Evolutionary conservation across 1,284 basidiomycete genomes (phyloP).

Genomic region (Boletellus deceptivus): DNA sequence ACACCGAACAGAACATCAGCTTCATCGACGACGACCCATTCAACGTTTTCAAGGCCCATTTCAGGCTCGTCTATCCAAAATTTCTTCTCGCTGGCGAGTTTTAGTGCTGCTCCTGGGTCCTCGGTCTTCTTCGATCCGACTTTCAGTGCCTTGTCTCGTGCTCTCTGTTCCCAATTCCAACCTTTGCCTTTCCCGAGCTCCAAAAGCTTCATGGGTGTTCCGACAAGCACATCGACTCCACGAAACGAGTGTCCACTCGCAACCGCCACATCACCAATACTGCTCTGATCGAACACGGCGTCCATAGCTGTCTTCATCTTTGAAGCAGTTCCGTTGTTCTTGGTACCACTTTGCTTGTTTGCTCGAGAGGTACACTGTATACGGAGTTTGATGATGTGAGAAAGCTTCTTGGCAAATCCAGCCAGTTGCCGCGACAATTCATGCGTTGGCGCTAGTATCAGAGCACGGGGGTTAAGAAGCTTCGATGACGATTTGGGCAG

Average conservation of each 20-base stretch:
- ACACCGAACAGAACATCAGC: constrained; percentile 86
- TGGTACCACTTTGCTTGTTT: constrained; percentile 45
- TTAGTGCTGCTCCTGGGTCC: constrained; percentile 26
- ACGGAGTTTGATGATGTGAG: constrained; percentile 74
- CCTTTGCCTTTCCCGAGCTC: constrained; percentile 66
- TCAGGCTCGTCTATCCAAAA: constrained; percentile 46
- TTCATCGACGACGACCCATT: constrained; percentile 88
- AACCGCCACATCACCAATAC: constrained; percentile 15
- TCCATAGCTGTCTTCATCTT: constrained; percentile 43
- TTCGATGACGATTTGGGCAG: constrained; percentile 9
- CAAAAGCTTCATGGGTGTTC: constrained; percentile 75
- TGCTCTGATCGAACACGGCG: constrained; percentile 21
- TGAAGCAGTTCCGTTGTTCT: constrained; percentile 42
- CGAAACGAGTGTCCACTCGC: constrained; percentile 19
- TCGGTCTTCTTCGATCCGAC: constrained; percentile 21
- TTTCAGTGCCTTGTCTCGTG: constrained; percentile 25
- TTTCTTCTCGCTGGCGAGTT: constrained; percentile 28
- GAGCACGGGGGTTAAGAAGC: constrained; percentile 62
- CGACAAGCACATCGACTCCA: constrained; percentile 72
- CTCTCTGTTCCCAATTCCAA: constrained; percentile 54
- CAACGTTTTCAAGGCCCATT: constrained; percentile 61
- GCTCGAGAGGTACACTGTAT: constrained; percentile 67
- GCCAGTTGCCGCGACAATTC: constrained; percentile 82
- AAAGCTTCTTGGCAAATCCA: constrained; percentile 66
- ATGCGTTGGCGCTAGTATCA: constrained; percentile 85